Evolutionary conservation across 108 stramenopile species (phyloP).

Genomic region (Craspedostauros australis): DNA sequence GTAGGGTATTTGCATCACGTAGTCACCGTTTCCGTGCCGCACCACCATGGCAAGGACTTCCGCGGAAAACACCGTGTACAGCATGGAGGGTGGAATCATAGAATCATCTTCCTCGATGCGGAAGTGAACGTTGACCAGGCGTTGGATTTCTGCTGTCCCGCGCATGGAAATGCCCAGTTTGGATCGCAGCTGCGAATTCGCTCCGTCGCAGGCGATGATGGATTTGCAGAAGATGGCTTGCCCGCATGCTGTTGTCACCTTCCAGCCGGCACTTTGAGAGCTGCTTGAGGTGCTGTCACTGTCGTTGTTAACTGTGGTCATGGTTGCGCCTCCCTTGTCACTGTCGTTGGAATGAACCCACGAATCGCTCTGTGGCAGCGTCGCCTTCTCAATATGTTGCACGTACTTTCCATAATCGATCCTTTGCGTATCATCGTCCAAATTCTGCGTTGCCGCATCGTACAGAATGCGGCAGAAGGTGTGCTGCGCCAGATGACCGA

Average conservation of each 20-base stretch:
- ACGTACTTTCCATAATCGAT: neutral
- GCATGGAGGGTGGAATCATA: constrained; percentile 65
- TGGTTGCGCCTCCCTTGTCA: no score
- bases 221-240: no score
- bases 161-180: constrained; percentile 32
- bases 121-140: constrained; percentile 90
- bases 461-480: constrained; percentile 42
- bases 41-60: constrained; percentile 86
- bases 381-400: no score
- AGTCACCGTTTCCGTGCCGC: constrained; percentile 84
- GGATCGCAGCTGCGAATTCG: constrained; percentile 51
- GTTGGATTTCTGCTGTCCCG: constrained; percentile 56
- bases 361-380: no score
- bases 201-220: constrained; percentile 86
- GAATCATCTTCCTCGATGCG: constrained; percentile 10
- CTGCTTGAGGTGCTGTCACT: no score
- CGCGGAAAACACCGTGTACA: constrained; percentile 87
- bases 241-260: no score
- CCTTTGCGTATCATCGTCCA: neutral
- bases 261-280: no score
- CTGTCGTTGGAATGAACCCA: no score
- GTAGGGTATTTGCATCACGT: constrained; percentile 90
- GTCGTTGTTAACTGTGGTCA: no score
- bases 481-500: constrained; percentile 58
- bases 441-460: constrained; percentile 12